Percentiles rank a stretch among this genome's conserved stretches.
These are phyloP conservation scores for Mycena rebaudengoi DNA, from an alignment of 768 basidiomycete genomes.

Conservation along the genomic window DNA sequence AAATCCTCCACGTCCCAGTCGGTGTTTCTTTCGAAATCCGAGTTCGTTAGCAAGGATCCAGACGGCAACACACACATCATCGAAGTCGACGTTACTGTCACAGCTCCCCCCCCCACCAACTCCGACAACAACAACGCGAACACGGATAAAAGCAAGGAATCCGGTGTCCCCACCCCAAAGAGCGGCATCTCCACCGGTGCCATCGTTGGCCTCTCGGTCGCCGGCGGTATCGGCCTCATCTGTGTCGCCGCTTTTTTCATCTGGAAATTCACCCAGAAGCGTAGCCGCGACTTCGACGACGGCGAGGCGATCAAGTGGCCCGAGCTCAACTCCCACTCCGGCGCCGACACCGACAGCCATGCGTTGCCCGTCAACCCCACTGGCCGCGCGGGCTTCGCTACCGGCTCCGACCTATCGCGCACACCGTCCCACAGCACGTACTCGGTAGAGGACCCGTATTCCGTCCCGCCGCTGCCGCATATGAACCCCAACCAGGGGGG, in stretches of 20 bases:
- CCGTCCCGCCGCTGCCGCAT: conserved; percentile 84
- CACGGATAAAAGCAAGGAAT: too few relatives aligned
- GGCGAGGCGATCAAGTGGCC: conserved; percentile 93
- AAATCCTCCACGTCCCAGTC: too few relatives aligned
- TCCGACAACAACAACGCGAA: too few relatives aligned
- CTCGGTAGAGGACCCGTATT: conserved; percentile 77
- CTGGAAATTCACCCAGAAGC: conserved; percentile 89
- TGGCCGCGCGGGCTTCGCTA: conserved; percentile 79
- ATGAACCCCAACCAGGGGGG: conserved; percentile 69
- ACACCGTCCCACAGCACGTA: conserved; percentile 58
- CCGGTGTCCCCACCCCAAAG: too few relatives aligned
- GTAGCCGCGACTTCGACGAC: conserved; percentile 78
- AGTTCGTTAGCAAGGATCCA: too few relatives aligned
- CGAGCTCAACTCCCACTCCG: conserved; percentile 74
- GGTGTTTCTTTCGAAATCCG: too few relatives aligned
- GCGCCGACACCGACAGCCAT: conserved; percentile 55
- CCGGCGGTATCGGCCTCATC: conserved; percentile 79
- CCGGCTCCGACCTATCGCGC: conserved; percentile 69
- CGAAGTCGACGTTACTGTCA: too few relatives aligned
- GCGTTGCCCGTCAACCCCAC: conserved; percentile 76
- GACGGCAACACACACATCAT: too few relatives aligned
- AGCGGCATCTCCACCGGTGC: conserved; percentile 62
- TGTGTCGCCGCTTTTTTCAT: conserved; percentile 78
- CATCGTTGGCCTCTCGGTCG: conserved; percentile 82
- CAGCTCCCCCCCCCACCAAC: too few relatives aligned